phyloP scores from a whole-genome alignment of 2,329 filamentous ascomycete genomes.

The Paraphoma chrysanthemicola region DNA sequence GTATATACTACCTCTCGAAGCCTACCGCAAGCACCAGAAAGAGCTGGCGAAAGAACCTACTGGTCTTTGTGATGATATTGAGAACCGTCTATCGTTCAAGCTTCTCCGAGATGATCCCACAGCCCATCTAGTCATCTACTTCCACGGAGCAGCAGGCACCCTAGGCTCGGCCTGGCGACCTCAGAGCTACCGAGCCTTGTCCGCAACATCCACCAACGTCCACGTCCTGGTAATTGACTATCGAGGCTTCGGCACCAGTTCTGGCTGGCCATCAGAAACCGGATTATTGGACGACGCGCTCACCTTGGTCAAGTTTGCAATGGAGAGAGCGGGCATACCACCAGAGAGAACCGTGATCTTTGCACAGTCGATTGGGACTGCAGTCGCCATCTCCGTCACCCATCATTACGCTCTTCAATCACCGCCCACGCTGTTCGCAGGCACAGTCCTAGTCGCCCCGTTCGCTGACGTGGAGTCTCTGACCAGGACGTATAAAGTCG shows the following conservation, averaged over 20 bases:
- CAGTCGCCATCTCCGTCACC: conserved; percentile 55
- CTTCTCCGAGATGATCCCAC: conserved; percentile 69
- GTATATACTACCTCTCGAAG: conserved; percentile 58
- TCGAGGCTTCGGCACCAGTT: conserved; percentile 64
- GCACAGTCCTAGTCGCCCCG: conserved; percentile 63
- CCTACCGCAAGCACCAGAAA: conserved; percentile 54
- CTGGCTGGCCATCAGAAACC: conserved; percentile 61
- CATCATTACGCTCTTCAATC: conserved; percentile 53
- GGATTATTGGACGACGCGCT: conserved; percentile 63
- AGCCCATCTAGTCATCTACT: conserved; percentile 68
- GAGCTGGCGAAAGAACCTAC: conserved; percentile 50
- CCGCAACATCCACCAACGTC: conserved; percentile 58
- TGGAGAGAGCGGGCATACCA: conserved; percentile 59
- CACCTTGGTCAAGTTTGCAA: conserved; percentile 62
- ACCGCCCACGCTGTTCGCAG: conserved; percentile 58
- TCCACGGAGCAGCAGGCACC: conserved; percentile 65
- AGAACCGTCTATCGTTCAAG: conserved; percentile 64
- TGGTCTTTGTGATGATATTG: conserved; percentile 62
- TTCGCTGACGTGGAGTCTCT: conserved; percentile 63
- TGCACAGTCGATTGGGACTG: conserved; percentile 66
- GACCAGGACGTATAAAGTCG: conserved; percentile 64
- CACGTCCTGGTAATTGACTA: conserved; percentile 69
- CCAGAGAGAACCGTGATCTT: conserved; percentile 65
- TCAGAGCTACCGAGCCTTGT: conserved; percentile 63
- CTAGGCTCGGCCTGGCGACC: conserved; percentile 63